Percentiles rank a stretch among this genome's conserved stretches.
phyloP scores from a whole-genome alignment of 768 basidiomycete genomes.

The Mycena rosella region DNA sequence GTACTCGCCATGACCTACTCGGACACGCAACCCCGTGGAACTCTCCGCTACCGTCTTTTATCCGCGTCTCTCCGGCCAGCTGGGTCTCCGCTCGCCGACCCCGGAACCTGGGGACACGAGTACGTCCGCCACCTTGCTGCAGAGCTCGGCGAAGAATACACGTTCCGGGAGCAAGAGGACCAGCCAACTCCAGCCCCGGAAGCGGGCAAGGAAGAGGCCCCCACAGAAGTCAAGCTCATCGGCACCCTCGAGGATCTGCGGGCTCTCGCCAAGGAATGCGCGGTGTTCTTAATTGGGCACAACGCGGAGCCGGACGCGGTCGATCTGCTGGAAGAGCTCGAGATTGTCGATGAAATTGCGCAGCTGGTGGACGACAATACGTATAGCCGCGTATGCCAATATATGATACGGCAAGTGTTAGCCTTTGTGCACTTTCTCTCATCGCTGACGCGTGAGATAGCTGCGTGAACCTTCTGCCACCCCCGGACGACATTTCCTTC shows the following conservation, averaged over 20 bases:
- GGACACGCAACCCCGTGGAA: conserved; percentile 96
- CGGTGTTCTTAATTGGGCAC: conserved; percentile 89
- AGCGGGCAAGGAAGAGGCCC: conserved; percentile 45
- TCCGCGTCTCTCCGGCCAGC: conserved; percentile 77
- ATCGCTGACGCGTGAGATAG: conserved; percentile 49
- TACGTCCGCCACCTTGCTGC: conserved; percentile 97
- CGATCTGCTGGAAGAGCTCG: conserved; percentile 93
- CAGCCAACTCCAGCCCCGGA: conserved; percentile 42
- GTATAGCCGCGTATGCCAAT: conserved; percentile 90
- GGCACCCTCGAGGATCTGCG: conserved; percentile 84
- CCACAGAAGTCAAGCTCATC: conserved; percentile 52
- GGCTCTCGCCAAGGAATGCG: conserved; percentile 84
- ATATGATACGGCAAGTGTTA: conserved; percentile 88
- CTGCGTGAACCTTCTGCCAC: conserved; percentile 90
- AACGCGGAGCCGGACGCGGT: conserved; percentile 99
- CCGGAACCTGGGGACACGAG: conserved; percentile 99
- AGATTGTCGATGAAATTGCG: conserved; percentile 85
- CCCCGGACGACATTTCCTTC: conserved; percentile 93
- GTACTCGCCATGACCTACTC: conserved; percentile 99
- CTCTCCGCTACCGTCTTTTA: conserved; percentile 91
- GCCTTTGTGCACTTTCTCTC: background rate
- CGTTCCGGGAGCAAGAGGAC: conserved; percentile 70
- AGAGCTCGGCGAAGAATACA: conserved; percentile 95
- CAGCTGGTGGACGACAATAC: conserved; percentile 89
- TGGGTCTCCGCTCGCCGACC: conserved; percentile 80